phyloP scores from a whole-genome alignment of 2,329 filamentous ascomycete species.

The Pseudogymnoascus sp. region DNA sequence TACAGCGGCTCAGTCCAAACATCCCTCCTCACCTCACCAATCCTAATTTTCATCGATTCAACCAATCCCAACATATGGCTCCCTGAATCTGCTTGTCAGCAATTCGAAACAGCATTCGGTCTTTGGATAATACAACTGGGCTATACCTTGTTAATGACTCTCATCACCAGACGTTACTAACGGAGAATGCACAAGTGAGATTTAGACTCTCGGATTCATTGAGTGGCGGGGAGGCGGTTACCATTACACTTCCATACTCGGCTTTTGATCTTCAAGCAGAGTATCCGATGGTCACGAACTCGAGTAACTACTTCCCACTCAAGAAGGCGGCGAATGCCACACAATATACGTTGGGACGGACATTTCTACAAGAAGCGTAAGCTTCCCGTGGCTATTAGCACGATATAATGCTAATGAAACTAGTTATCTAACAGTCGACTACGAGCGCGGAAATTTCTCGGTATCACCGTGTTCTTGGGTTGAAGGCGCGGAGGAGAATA shows the following conservation, averaged over 20 bases:
- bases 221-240: conserved; percentile 18
- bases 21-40: conserved; percentile 28
- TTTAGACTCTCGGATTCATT: conserved; percentile 22
- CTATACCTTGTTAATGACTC: conserved; percentile 27
- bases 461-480: conserved; percentile 31
- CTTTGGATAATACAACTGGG: conserved; percentile 24
- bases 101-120: conserved; percentile 28
- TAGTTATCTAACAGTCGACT: conserved; percentile 32
- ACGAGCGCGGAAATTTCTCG: conserved; percentile 34
- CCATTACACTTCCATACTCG: conserved; percentile 27
- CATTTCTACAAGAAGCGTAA: conserved; percentile 30
- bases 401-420: neutral
- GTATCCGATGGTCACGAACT: conserved; percentile 19
- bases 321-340: conserved; percentile 21
- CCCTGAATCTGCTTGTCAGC: conserved; percentile 24
- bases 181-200: conserved; percentile 24
- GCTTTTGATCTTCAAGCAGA: conserved; percentile 26
- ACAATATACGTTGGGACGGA: conserved; percentile 28
- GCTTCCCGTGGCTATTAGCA: neutral
- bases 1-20: conserved; percentile 28
- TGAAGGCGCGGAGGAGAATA: conserved; percentile 24
- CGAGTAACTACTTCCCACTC: conserved; percentile 27
- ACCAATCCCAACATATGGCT: conserved; percentile 29
- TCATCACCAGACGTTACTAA: conserved; percentile 20
- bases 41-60: conserved; percentile 28